Base-by-base conservation (phyloP, 2,329 filamentous ascomycete species). In the Fusarium solani-melongenae region DNA sequence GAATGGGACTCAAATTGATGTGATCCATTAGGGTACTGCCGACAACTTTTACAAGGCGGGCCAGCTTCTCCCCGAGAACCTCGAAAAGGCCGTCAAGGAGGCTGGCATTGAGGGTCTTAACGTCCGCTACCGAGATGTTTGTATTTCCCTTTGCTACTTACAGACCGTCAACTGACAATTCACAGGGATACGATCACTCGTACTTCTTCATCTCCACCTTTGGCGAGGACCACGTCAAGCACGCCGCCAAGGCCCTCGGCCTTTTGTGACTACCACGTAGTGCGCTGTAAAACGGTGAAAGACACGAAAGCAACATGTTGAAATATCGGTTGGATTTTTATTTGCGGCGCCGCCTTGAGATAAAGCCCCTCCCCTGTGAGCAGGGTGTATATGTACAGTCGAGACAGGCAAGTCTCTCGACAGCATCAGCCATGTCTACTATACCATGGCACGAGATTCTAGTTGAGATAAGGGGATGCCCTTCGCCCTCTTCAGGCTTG, bases 161-260 rank as follows among this genome's bases (percentile, higher is more conserved):
- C 3, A 6, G 2, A 20, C n/a, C 6, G 6, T 31, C 12, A 22
- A 29, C 51, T 64, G 14, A 63, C 20, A 9, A 6, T 39, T 5
- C 6, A 6, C 80, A 93, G 85, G 95, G 92, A 71, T 98, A 99
- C 81, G 96, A 99, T 82, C 96, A 99, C 85, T 97, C 94, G 71
- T 99, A 99, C 86, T 99, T 91, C 84, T 98, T 98, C 84, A 97
- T 99, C 87, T 92, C 95, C 38, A 91, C 91, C 17, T 99, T 99
- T 82, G 90, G 92, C 49, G 92, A 94, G 79, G 95, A 98, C 77
- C 96, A 99, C 83, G 89, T 98, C 76, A 92, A 94, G 78, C 94
- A 97, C 84, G 95, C 95, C 69, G 96, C 95, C 75, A 98, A 96
- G 87, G 92, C 94, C 81, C 85, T 98, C 64, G 82, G 81, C 22